Base-by-base conservation (phyloP, 2,329 filamentous ascomycete species). In the Stagonosporopsis tanaceti region DNA sequence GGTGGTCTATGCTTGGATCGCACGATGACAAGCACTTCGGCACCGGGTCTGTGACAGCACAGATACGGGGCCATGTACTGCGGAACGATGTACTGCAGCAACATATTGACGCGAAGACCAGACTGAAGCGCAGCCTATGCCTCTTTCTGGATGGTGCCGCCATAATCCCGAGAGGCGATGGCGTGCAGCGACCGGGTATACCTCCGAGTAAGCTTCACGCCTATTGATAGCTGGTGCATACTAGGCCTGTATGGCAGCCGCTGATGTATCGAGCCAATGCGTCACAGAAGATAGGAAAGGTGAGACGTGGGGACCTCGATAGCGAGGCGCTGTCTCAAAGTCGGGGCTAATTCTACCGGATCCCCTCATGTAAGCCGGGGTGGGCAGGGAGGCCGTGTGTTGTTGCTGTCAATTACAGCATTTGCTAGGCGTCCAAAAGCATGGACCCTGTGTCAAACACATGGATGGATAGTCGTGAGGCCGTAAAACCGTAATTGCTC, bases 41-140 rank as follows among this genome's bases (percentile, higher is more conserved):
- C 72, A 67, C 70, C 72, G 74, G 72, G 71, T 74, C 69, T 71
- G 71, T 72, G 65, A 67, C 70, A 70, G 73, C 68, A 71, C 66
- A 69, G 68, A 70, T 73, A 74, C 72, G 66, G 70, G 65, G 65
- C 66, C 70, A 70, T 73, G 67, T 70, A 71, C 68, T 71, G 68
- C 75, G 71, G 73, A 72, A 71, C 72, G 68, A 74, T 69, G 72
- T 75, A 74, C 71, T 75, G 68, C 69, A 74, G 68, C 66, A 73
- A 66, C 70, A 71, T 71, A 69, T 77, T 76, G 74, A 76, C 74
- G 70, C 77, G 73, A 76, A 72, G 65, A 68, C 61, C 52, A 70
- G 63, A 70, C 69, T 75, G 69, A 72, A 72, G 67, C 67, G 66
- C 65, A 64, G 63, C 57, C 71, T 66, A 70, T 69, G 65, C 66